These are phyloP conservation scores for Fragilaria crotonensis DNA, from an alignment of 108 stramenopile genomes.

Conservation along the genomic window DNA sequence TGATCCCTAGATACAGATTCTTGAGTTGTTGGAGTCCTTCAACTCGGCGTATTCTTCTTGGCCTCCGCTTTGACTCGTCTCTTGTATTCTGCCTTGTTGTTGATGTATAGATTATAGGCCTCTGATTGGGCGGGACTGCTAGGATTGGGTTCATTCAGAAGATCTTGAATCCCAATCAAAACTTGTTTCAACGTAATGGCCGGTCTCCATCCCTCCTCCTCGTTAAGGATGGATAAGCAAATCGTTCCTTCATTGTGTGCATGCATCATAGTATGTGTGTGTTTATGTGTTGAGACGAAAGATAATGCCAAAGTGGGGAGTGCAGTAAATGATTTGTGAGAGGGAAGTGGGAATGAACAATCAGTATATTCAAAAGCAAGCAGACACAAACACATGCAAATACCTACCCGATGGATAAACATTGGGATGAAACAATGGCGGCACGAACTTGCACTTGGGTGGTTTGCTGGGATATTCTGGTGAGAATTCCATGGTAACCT, in stretches of 20 bases:
- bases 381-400: not conserved
- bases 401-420: conserved; percentile 79
- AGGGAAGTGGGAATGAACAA: too few species aligned
- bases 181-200: conserved; percentile 97
- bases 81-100: conserved; percentile 82
- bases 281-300: not conserved
- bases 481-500: conserved; percentile 90
- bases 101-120: conserved; percentile 87
- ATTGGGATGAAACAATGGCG: conserved; percentile 54
- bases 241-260: too few species aligned
- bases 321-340: too few species aligned
- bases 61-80: conserved; percentile 82
- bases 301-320: too few species aligned
- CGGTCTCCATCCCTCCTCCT: conserved; percentile 99
- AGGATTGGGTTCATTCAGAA: conserved; percentile 94
- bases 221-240: conserved; percentile 95
- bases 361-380: too few species aligned
- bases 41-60: conserved; percentile 5
- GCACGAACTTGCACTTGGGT: conserved; percentile 94
- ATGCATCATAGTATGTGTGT: not conserved
- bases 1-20: too few species aligned
- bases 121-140: conserved; percentile 91
- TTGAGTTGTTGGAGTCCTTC: too few species aligned
- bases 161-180: conserved; percentile 95
- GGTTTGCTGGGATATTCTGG: conserved; percentile 98